Evolutionary conservation across 116 monocot species (phyloP).

Genomic region (Iris pallida): DNA sequence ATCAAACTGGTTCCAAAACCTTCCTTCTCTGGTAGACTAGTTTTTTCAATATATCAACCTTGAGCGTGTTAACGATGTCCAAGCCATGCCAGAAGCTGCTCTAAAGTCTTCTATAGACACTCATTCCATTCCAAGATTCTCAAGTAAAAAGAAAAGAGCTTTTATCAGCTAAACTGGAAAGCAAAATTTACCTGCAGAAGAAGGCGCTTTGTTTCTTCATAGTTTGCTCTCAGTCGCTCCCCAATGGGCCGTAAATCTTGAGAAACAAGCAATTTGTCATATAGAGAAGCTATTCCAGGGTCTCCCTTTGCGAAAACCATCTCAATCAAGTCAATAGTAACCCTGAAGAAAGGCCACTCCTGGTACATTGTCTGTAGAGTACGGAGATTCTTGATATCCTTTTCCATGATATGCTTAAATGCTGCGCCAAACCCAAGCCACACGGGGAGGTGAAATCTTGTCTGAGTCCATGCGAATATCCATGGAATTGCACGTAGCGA

Average conservation of each 20-base stretch:
- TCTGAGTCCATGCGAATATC: conserved; percentile 93
- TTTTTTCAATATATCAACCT: too few species aligned
- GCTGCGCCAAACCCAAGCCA: conserved; percentile 61
- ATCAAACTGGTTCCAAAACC: too few species aligned
- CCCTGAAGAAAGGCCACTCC: conserved; percentile 92
- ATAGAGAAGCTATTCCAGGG: conserved; percentile 76
- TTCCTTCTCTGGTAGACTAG: too few species aligned
- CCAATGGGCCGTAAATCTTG: conserved; percentile 76
- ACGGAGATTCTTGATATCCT: conserved; percentile 34
- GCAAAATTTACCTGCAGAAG: conserved; percentile 67
- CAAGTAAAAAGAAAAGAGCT: too few species aligned
- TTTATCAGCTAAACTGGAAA: neutral
- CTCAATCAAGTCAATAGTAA: conserved; percentile 95
- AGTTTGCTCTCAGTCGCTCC: conserved; percentile 48
- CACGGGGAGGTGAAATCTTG: conserved; percentile 59
- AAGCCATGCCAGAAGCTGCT: too few species aligned
- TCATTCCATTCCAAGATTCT: too few species aligned
- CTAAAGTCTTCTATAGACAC: too few species aligned
- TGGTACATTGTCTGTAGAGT: conserved; percentile 62
- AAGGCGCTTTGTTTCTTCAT: conserved; percentile 67
- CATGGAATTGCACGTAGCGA: conserved; percentile 64
- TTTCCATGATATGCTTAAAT: conserved; percentile 38
- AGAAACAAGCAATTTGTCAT: conserved; percentile 80
- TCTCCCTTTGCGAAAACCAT: conserved; percentile 97
- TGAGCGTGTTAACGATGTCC: too few species aligned